Base-by-base conservation (phyloP, 192 early-diverging fungal species). In the Umbelopsis isabellina region DNA sequence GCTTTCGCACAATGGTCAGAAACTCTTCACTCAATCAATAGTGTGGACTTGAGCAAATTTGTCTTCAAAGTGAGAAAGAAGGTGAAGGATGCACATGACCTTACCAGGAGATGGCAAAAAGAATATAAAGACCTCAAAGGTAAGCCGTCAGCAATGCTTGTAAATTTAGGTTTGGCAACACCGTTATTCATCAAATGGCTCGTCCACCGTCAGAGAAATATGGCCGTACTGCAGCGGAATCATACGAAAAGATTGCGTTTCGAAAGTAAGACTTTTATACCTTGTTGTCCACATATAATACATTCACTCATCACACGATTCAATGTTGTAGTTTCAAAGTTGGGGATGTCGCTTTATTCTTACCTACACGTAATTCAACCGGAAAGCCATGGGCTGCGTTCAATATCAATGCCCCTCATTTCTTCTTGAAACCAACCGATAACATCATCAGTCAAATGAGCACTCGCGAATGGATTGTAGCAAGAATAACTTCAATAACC, bases 321-420 rank as follows among this genome's bases (percentile, higher is more conserved):
- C 30, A 2, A 41, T 52, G 51, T 41, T 58, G 23, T 68, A 83
- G 81, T 47, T 88, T 88, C 71, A 88, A 86, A 71, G 76, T 82
- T 9, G 83, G 82, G 3, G 86, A 88, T 44, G 41, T 88, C 13
- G 85, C 84, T 15, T 58, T 88, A 12, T 88, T 88, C 67, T 46
- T 86, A 25, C 86, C 86, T 9, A 88, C 83, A 25, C 67, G 81
- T 22, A 85, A 87, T 46, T 80, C 80, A 9, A 71, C 81, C 27
- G 77, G 79, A 0, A 87, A 87, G 33, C 80, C 84, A 7, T 87
- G 84, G 84, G 86, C 86, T 0, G 84, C 84, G 2, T 88, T 88
- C 73, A 88, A 86, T 45, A 79, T 86, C 68, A 84, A 83, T 33
- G 81, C 80, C 6, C 84, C 84, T 0, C 77, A 88, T 70, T 86